Evolutionary conservation across 1,284 basidiomycete species (phyloP), one percentile per base, ranked within the genome.

Genomic region (Cutaneotrichosporon sp.): DNA sequence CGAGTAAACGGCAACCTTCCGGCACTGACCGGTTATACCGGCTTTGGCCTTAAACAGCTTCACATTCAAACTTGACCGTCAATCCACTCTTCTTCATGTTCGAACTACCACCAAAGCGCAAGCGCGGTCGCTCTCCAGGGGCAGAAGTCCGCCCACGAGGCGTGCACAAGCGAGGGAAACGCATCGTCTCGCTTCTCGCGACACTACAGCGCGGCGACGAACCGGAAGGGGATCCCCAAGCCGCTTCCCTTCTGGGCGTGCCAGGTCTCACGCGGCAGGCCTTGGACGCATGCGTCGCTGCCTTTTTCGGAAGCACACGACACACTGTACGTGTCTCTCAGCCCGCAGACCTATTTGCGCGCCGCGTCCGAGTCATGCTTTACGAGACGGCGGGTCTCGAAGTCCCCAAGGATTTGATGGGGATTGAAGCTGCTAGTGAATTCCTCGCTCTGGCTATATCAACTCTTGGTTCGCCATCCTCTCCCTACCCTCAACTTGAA

Each of bases 321-420:
- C 47, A 50, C 9, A 56, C 57, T 7, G 40, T 56, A 5, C 46
- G 26, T 9, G 47, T 60, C 11, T 64, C 58, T 7, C 46, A 60
- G 26, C 49, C 58, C 4, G 36, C 18, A 9, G 34, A 30, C 5
- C 22, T 52, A 9, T 60, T 64, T 47, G 18, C 16, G 2, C 58
- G 53, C 8, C 63, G 63, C n/a, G 47, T 57, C 26, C 53, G 58
- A 13, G 63, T 60, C 1, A 36, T 42, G 26, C 55, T 64, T 13
- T 64, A 64, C 49, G 50, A 64, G 16, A 36, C 22, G 7, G n/a
- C 58, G 1, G 63, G 63, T 4, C 63, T 64, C 9, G 53, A 60
- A 38, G 38, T 64, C 4, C 63, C 63, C 14, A 49, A 59, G 11
- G 63, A 64, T n/a, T 31, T 64, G 0, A 53, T 42, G 22, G 63